Conservation (phyloP, 1,284 basidiomycete genomes). For the Ceratobasidium sp. region DNA sequence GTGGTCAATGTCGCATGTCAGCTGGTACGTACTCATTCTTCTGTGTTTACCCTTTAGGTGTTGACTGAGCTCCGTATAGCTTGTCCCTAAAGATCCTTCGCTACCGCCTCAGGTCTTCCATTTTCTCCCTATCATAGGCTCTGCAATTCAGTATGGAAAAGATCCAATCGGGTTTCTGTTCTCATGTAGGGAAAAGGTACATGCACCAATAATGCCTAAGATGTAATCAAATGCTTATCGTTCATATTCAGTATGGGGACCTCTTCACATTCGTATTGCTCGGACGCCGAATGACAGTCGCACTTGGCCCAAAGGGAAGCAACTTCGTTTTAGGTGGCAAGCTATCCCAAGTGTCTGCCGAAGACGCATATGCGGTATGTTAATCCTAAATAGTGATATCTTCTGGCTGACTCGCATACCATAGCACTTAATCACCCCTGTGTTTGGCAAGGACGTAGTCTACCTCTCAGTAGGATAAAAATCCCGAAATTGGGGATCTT, state of each 20-base stretch:
- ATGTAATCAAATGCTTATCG: neutral
- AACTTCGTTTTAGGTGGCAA: constrained; percentile 75
- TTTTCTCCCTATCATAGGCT: constrained; percentile 80
- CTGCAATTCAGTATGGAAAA: constrained; percentile 78
- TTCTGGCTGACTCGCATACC: constrained; percentile 19
- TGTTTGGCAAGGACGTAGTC: constrained; percentile 97
- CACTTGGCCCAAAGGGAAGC: constrained; percentile 92
- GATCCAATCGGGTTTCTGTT: constrained; percentile 84
- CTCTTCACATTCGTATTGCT: constrained; percentile 69
- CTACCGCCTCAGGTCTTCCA: constrained; percentile 83
- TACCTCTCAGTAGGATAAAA: no score
- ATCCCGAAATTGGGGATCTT: no score
- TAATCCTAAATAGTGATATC: neutral
- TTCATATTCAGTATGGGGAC: constrained; percentile 65
- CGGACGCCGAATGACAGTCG: constrained; percentile 91
- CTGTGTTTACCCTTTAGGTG: neutral
- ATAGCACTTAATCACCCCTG: constrained; percentile 88
- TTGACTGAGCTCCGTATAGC: constrained; percentile 54
- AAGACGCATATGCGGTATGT: constrained; percentile 92
- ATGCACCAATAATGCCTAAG: constrained; percentile 49
- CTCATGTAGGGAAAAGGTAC: constrained; percentile 83
- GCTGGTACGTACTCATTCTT: constrained; percentile 61
- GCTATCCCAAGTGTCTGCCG: constrained; percentile 91
- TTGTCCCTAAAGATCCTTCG: constrained; percentile 68
- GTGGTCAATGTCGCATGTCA: constrained; percentile 72